Percentiles rank a stretch among this genome's conserved stretches.
Evolutionary conservation across 225 moss, liverwort and hornwort genomes (phyloP).

Genomic region (Antitrichia curtipendula): DNA sequence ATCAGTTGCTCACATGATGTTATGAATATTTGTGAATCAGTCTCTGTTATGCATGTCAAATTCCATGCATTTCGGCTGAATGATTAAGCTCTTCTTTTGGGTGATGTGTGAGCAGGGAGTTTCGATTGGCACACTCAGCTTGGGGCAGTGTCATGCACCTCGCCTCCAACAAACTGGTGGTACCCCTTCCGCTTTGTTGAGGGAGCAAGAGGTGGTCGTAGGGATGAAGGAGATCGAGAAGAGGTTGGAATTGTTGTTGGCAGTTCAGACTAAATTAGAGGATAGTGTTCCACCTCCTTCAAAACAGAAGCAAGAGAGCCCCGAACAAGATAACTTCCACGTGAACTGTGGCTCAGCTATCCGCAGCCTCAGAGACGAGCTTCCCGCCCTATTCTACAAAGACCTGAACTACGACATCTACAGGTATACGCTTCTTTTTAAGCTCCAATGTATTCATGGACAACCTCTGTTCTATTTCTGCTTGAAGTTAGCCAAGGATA

Average conservation of each 20-base stretch:
- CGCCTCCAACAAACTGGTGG: constrained; percentile 1
- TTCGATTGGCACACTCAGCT: constrained; percentile 11
- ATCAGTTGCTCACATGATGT: neutral
- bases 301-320: constrained; percentile 45
- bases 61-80: neutral
- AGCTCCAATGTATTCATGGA: neutral
- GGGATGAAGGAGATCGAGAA: constrained; percentile 45
- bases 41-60: neutral
- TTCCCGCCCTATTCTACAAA: constrained; percentile 79
- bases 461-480: neutral
- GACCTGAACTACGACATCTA: constrained; percentile 84
- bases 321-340: constrained; percentile 41
- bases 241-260: constrained; percentile 25
- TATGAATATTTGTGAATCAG: neutral
- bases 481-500: neutral
- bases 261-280: constrained; percentile 36
- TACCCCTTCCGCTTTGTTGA: constrained; percentile 2
- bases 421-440: constrained; percentile 24
- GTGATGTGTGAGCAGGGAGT: constrained; percentile 2
- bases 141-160: constrained; percentile 13
- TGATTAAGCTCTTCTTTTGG: neutral
- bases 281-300: constrained; percentile 33
- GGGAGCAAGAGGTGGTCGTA: neutral
- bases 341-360: constrained; percentile 87
- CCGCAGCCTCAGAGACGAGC: constrained; percentile 79